These are phyloP conservation scores for Clitopilus hobsonii DNA, from an alignment of 768 basidiomycete genomes.

Conservation along the genomic window DNA sequence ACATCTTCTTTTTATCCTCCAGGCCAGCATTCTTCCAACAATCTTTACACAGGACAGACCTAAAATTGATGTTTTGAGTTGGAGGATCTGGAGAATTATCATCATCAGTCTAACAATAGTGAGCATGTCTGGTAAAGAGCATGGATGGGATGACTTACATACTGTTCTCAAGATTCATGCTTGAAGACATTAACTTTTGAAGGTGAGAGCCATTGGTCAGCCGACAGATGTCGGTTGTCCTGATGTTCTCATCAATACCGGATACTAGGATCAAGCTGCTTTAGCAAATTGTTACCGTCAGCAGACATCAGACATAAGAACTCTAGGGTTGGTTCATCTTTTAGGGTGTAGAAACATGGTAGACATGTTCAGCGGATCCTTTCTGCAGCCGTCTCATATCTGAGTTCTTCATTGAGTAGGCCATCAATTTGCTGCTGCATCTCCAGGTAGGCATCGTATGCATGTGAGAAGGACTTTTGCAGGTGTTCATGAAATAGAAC, in stretches of 20 bases:
- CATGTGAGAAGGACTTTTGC: not conserved
- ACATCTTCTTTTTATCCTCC: slow-evolving; percentile 14
- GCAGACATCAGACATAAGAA: slow-evolving; percentile 15
- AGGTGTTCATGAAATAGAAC: not conserved
- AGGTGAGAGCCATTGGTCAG: slow-evolving; percentile 6
- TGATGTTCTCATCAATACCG: slow-evolving; percentile 1
- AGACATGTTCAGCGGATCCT: slow-evolving; percentile 9
- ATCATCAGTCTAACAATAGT: not conserved
- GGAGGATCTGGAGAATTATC: not conserved
- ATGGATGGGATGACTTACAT: not conserved
- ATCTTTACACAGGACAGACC: slow-evolving; percentile 3
- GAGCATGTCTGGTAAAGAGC: not conserved
- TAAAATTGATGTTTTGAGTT: not conserved
- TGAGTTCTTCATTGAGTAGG: not conserved
- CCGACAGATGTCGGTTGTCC: slow-evolving; percentile 5
- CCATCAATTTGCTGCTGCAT: slow-evolving; percentile 3
- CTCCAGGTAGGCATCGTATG: slow-evolving; percentile 11
- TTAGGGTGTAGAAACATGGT: slow-evolving; percentile 15
- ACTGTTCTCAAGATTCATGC: slow-evolving; percentile 6
- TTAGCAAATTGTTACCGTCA: slow-evolving; percentile 27
- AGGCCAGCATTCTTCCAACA: slow-evolving; percentile 15
- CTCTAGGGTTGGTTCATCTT: slow-evolving; percentile 11
- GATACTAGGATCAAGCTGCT: slow-evolving; percentile 9
- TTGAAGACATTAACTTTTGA: slow-evolving; percentile 12
- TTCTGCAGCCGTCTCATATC: not conserved